Evolutionary conservation across 495 filamentous ascomycete species (phyloP), one percentile per base, ranked within the genome.

Genomic region (Penicillium ochrochloron): DNA sequence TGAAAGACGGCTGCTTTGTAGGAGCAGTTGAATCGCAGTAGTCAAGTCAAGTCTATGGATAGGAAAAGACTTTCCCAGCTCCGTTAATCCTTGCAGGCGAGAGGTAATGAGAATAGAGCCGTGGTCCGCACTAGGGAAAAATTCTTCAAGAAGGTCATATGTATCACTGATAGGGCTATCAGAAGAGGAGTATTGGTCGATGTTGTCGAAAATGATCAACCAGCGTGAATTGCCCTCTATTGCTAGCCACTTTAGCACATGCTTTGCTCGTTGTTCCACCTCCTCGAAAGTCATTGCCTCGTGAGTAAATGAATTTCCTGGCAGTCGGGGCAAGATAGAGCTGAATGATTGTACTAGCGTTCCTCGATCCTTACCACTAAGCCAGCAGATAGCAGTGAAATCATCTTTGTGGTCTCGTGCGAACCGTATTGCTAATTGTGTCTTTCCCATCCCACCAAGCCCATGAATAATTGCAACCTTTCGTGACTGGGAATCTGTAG

Each of bases 391-490:
- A 7, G 75, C 73, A 23, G 68, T 73, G 27, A 68, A 73, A 51
- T 70, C 48, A 31, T 68, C 12, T 60, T 70, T 65, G 15, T 75
- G 70, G 10, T 72, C 57, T 37, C 67, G 66, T n/a, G 75, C 73
- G 62, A 76, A 80, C 41, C 73, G 72, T 51, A 78, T 70, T 10
- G 76, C 80, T 57, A 82, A 63, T 57, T 82, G 74, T 33, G 78
- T 79, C 54, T 80, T 82, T 31, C 79, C 78, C 4, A 80, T 76
- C 0, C 80, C 77, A 5, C 80, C 77, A 63, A 83, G 72, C 33
- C 79, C 75, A 63, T 78, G 66, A 39, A 78, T 61, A 50, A 79
- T 58, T 7, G 66, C 65, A 59, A 75, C 66, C 53, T 71, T 75
- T 14, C 70, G 74, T 50, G 62, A 59, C 21, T 33, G 37, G 0